Evolutionary conservation across 768 basidiomycete genomes (phyloP).

Genomic region (Boletus sp.): DNA sequence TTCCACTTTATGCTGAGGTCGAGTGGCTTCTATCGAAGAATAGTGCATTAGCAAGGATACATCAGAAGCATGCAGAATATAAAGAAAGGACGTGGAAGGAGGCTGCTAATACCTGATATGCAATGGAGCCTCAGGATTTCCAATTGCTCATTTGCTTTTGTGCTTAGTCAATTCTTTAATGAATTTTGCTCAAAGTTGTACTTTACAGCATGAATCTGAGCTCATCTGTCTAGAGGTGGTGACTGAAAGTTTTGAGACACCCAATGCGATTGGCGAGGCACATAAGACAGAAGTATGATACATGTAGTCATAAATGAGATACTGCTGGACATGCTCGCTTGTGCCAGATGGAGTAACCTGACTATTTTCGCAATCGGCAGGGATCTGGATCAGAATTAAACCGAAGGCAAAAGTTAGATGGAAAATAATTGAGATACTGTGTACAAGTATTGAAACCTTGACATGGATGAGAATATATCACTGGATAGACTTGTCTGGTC

Average conservation of each 20-base stretch:
- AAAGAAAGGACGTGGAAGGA: not conserved
- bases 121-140: too few species aligned
- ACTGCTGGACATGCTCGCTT: too few species aligned
- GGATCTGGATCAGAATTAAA: not conserved
- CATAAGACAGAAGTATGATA: too few species aligned
- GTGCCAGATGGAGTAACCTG: not conserved
- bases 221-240: not conserved
- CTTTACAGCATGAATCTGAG: not conserved
- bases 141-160: not conserved
- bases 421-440: not conserved
- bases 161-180: not conserved
- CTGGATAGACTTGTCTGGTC: not conserved
- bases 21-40: not conserved
- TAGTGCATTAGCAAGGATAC: not conserved
- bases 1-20: not conserved
- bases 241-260: not conserved
- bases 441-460: not conserved
- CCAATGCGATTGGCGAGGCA: too few species aligned
- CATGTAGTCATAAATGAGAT: too few species aligned
- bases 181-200: not conserved
- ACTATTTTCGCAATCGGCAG: not conserved
- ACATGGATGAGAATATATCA: not conserved
- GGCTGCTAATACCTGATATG: not conserved
- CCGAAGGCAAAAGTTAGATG: not conserved
- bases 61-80: not conserved